A percentile compares a stretch with the other conserved stretches of the same genome.
These are phyloP conservation scores for Leccinum insolens DNA, from an alignment of 1,284 basidiomycete species.

Conservation along the genomic window DNA sequence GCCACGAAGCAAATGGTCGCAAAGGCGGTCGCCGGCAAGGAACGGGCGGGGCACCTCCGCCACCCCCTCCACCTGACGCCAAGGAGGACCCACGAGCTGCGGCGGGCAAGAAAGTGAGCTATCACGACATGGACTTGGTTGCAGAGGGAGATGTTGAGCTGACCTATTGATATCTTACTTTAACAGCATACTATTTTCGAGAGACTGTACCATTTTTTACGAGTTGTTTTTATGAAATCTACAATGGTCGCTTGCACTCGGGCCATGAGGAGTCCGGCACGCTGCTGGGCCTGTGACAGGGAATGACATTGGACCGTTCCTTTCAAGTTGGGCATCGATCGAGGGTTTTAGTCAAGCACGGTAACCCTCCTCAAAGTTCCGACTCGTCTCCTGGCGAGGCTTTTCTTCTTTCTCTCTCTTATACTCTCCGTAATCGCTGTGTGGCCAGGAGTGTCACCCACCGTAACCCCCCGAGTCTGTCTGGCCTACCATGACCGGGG, in stretches of 20 bases:
- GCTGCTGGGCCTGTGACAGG: conserved; percentile 27
- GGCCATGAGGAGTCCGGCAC: conserved; percentile 34
- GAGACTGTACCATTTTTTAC: conserved; percentile 19
- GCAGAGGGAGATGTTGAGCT: conserved; percentile 85
- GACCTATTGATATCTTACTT: conserved; percentile 56
- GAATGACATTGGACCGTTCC: conserved; percentile 33
- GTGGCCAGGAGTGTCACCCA: conserved; percentile 17
- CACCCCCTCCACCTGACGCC: conserved; percentile 80
- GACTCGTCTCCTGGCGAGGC: conserved; percentile 34
- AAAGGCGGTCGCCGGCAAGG: conserved; percentile 41
- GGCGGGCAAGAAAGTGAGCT: conserved; percentile 79
- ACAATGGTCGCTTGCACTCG: conserved; percentile 18
- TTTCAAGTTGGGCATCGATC: conserved; percentile 35
- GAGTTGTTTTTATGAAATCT: conserved; percentile 33
- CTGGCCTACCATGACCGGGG: conserved; percentile 29
- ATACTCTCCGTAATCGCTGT: conserved; percentile 14
- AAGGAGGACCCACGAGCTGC: conserved; percentile 87
- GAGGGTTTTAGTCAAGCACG: conserved; percentile 29
- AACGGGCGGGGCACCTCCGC: conserved; percentile 49
- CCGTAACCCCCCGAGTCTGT: conserved; percentile 1
- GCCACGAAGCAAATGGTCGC: conserved; percentile 39
- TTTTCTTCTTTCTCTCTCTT: conserved; percentile 12
- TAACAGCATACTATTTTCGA: conserved; percentile 29
- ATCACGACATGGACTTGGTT: conserved; percentile 87
- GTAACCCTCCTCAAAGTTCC: conserved; percentile 18